These are phyloP conservation scores for Pythium insidiosum DNA, from an alignment of 352 stramenopile species.

Conservation along the genomic window DNA sequence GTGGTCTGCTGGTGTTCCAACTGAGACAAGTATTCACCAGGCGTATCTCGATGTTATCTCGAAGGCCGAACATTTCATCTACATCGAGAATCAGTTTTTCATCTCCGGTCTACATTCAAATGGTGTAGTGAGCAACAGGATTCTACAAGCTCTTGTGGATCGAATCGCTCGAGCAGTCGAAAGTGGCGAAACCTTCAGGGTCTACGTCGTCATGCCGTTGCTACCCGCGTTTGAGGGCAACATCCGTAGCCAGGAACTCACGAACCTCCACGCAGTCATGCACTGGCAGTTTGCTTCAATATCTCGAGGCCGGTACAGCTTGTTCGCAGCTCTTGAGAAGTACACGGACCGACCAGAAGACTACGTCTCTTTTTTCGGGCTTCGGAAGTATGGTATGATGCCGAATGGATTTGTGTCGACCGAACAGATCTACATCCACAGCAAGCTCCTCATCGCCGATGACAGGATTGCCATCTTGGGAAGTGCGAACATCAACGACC, in stretches of 20 bases:
- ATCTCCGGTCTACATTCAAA: conserved; percentile 80
- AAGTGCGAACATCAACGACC: conserved; percentile 95
- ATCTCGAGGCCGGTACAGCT: conserved; percentile 61
- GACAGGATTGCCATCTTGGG: conserved; percentile 88
- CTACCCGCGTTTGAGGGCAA: conserved; percentile 82
- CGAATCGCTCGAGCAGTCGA: conserved; percentile 75
- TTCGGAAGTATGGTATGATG: conserved; percentile 81
- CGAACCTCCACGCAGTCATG: conserved; percentile 83
- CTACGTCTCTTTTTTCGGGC: conserved; percentile 79
- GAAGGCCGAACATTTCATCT: conserved; percentile 79
- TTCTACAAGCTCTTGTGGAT: conserved; percentile 76
- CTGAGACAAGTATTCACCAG: conserved; percentile 74
- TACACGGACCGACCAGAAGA: conserved; percentile 58
- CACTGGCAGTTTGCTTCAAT: conserved; percentile 87
- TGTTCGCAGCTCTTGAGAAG: conserved; percentile 63
- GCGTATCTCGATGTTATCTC: conserved; percentile 82
- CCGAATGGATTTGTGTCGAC: conserved; percentile 70
- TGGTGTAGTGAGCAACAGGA: conserved; percentile 68
- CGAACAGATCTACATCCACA: conserved; percentile 92
- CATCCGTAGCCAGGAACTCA: conserved; percentile 72
- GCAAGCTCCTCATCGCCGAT: conserved; percentile 87
- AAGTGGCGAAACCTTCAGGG: conserved; percentile 63
- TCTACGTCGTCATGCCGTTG: conserved; percentile 83
- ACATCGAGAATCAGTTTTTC: conserved; percentile 94
- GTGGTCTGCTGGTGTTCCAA: conserved; percentile 81